Percentiles rank a stretch among this genome's conserved stretches.
These are phyloP conservation scores for Macadamia integrifolia DNA, from an alignment of 164 flowering plant genomes.

Conservation along the genomic window DNA sequence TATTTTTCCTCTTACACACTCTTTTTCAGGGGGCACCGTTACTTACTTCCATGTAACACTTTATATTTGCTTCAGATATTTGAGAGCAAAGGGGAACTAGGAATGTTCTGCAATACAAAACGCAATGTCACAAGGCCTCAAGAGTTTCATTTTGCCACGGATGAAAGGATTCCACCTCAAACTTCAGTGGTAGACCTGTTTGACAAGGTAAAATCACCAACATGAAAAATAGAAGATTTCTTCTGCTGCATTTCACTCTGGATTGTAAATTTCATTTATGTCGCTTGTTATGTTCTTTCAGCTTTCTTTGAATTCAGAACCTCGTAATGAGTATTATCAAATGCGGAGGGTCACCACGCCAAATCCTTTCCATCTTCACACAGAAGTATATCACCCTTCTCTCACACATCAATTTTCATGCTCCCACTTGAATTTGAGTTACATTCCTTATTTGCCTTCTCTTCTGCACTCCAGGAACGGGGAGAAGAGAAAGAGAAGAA, in stretches of 20 bases:
- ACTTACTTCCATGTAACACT: background rate
- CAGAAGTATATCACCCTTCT: conserved; percentile 46
- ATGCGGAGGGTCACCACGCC: conserved; percentile 63
- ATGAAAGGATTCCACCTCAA: conserved; percentile 69
- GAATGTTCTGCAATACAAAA: conserved; percentile 61
- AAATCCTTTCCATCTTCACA: conserved; percentile 81
- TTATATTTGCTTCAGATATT: conserved; percentile 49
- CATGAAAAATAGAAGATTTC: background rate
- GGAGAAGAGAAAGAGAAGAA: conserved; percentile 79
- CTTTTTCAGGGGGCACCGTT: background rate
- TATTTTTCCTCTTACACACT: background rate
- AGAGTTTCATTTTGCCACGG: conserved; percentile 88
- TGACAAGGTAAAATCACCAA: conserved; percentile 53
- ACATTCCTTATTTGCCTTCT: background rate
- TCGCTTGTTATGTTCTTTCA: conserved; percentile 20
- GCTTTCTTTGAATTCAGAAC: conserved; percentile 77
- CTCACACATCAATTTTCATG: background rate
- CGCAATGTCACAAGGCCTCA: conserved; percentile 68
- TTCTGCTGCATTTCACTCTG: background rate
- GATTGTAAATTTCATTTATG: background rate
- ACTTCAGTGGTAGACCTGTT: conserved; percentile 50
- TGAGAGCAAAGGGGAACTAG: conserved; percentile 86
- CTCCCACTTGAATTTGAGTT: background rate
- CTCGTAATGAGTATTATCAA: conserved; percentile 36
- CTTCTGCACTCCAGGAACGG: conserved; percentile 45